Conservation (phyloP, 2,329 filamentous ascomycete species). For the Aspergillus tanneri region DNA sequence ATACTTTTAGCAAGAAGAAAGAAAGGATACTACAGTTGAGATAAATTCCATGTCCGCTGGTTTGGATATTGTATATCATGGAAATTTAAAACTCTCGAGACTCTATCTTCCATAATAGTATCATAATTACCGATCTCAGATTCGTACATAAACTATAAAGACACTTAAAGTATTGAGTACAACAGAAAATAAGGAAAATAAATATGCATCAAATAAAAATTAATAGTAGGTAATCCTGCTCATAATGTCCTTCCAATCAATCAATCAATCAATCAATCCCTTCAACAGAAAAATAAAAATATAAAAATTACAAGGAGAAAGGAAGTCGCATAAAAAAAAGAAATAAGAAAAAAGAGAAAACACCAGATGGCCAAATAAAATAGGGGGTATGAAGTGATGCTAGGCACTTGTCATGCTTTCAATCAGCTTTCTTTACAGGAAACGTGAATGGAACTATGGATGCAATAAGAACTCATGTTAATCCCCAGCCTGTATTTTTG, state of each 20-base stretch:
- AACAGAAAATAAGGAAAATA: neutral
- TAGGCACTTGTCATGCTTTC: constrained; percentile 8
- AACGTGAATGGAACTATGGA: constrained; percentile 10
- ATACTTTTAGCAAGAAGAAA: no score
- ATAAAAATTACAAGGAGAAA: neutral
- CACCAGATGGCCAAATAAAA: neutral
- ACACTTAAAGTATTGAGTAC: neutral
- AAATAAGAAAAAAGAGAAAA: neutral
- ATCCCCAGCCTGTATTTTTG: constrained; percentile 2
- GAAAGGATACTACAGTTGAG: no score
- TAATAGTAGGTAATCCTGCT: neutral
- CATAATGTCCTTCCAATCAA: neutral
- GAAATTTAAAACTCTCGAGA: no score
- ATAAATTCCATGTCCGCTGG: no score
- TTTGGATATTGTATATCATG: no score
- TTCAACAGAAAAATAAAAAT: neutral
- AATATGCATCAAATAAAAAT: neutral
- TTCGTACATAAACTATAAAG: neutral
- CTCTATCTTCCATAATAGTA: no score
- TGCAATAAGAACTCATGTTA: constrained; percentile 14
- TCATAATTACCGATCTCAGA: neutral
- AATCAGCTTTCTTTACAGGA: constrained; percentile 16
- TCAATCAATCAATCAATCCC: no score
- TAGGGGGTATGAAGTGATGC: neutral
- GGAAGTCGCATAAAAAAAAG: neutral